Percentiles rank a stretch among this genome's conserved stretches.
Evolutionary conservation across 768 basidiomycete genomes (phyloP).

Genomic region (Pleurotus djamor): DNA sequence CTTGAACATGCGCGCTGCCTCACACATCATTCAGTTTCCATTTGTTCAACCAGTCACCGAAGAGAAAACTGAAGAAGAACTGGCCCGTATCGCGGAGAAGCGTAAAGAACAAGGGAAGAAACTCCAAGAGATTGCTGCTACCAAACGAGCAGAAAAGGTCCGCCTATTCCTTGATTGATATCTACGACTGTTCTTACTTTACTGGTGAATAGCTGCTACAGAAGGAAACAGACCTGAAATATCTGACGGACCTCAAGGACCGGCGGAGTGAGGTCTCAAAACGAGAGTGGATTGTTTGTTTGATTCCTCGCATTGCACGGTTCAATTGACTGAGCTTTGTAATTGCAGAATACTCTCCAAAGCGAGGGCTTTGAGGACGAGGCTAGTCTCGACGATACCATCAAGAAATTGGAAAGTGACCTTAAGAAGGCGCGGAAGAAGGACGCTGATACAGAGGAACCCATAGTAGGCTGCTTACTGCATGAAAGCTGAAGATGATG

Average conservation of each 20-base stretch:
- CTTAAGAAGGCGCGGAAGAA: slow-evolving; percentile 80
- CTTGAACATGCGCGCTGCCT: slow-evolving; percentile 53
- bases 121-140: slow-evolving; percentile 89
- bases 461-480: slow-evolving; percentile 29
- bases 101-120: slow-evolving; percentile 84
- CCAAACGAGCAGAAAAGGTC: slow-evolving; percentile 84
- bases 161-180: too few species aligned
- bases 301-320: not conserved
- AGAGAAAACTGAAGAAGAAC: slow-evolving; percentile 91
- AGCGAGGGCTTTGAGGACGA: slow-evolving; percentile 78
- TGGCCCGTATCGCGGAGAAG: slow-evolving; percentile 74
- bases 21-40: slow-evolving; percentile 87
- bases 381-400: slow-evolving; percentile 70
- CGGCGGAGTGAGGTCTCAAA: slow-evolving; percentile 56
- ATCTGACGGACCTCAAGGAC: slow-evolving; percentile 64
- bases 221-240: slow-evolving; percentile 74
- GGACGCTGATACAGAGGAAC: slow-evolving; percentile 74
- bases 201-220: too few species aligned
- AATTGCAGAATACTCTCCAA: slow-evolving; percentile 50
- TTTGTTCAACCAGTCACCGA: slow-evolving; percentile 62
- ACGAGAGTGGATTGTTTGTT: slow-evolving; percentile 65
- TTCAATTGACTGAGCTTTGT: not conserved
- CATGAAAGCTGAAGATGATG: not conserved
- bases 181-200: too few species aligned
- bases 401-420: slow-evolving; percentile 84